Base-by-base conservation (phyloP, 75 land plant genomes). In the Picea sitchensis region DNA sequence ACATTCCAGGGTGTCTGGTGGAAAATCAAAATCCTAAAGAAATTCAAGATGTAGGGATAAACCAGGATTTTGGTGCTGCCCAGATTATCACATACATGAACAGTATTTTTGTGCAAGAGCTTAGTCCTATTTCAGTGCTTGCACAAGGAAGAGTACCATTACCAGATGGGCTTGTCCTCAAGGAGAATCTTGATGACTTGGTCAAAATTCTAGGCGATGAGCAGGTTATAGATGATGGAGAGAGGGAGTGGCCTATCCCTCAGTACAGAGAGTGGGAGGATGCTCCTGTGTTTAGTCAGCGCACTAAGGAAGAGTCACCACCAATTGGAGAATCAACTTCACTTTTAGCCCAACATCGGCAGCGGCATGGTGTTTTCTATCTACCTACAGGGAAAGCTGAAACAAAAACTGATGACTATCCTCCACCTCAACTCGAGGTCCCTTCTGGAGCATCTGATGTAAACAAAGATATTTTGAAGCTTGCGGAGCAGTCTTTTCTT, bases 361-460 rank as follows among this genome's bases (percentile, higher is more conserved):
- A 93, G 83, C 83, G 93, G 21, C 93, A 95, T 84, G 94, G 93
- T 62, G 54, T 86, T 32, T 97, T 88, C 82, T 97, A 97, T 77
- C 85, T 97, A 77, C 89, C 98, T n/a, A 85, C 87, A 61, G 91
- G 86, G 61, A 85, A 78, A 47, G 83, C 12, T 36, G 85, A 82
- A 30, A 54, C 77, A 41, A 71, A 61, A 62, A 65, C 90, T 13
- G 78, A 81, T 79, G 94, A 93, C 63, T 95, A 87, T 75, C 98
- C 96, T 65, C 93, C 90, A 54, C 92, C 94, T 76, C 77, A 75
- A 36, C 59, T 58, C 4, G 65, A 62, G 1, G 79, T 72, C 65
- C 73, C 76, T 72, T 31, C 81, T n/a, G 26, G 1, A 56, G 15
- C 75, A 26, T 73, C 38, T 63, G 84, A 80, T 76, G 77, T 81